Evolutionary conservation across 1,284 basidiomycete species (phyloP), one percentile per base, ranked within the genome.

Genomic region (Amylostereum areolatum): DNA sequence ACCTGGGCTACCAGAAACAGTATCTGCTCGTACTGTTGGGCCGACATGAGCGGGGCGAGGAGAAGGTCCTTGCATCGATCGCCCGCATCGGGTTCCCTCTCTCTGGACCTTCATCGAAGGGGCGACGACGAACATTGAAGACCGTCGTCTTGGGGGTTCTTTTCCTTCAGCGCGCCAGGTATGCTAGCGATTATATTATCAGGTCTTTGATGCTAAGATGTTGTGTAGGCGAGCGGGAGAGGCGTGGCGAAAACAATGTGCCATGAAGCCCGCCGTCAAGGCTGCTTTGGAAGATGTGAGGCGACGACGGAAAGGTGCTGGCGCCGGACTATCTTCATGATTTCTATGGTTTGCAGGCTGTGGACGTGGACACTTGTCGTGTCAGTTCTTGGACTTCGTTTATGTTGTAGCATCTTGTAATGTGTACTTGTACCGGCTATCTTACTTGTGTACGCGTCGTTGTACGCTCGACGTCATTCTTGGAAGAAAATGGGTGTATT

Each of bases 1-100:
- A 87, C 57, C 71, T 98, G 42, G 73, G 78, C 3, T 85, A 92
- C 61, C 96, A 98, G 70, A 99, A 99, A 65, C 72, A 78, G 46
- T 96, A 95, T 61, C 67, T 89, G 27, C 67, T 89, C 7, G 68
- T 80, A 7, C 67, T 89, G 31, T 63, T 90, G 31, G 64, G 76
- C 18, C 74, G 77, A 49, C 84, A 85, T 59, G 85, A 92, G 67
- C 77, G 80, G 59, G 89, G 83, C 54, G 88, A 94, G 60, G 76
- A 81, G 61, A 85, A 80, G 43, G 89, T 92, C 28, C 71, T 90
- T 47, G 81, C 86, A 34, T 77, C 83, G 5, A 91, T 94, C 57
- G 85, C 90, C 2, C 74, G 75, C 37, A 85, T 91, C 62, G 91
- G 89, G 3, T 92, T 77, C 66, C 80, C 81, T 5, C 60, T 67